Evolutionary conservation across 208 protist genomes (phyloP), one percentile per base, ranked within the genome.

Genomic region (Trypanosomatidae sp.): DNA sequence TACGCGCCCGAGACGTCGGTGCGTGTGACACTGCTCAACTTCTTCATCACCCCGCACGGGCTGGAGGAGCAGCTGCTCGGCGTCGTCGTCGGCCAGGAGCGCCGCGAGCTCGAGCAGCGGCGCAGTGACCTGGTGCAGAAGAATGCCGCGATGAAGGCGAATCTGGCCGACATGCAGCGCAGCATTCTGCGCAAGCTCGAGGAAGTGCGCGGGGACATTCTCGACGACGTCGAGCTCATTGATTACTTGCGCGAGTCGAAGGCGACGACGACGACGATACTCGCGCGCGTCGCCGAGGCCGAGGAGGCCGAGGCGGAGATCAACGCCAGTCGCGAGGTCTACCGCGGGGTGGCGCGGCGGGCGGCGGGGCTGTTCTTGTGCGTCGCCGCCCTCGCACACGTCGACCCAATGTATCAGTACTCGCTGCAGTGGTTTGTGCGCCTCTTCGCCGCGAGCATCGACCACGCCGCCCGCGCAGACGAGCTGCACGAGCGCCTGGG

Each of bases 1-100:
- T 98, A 98, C 67, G 90, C 86, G 16, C 97, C 97, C 2, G 97
- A 99, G 63, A 65, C 92, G 11, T 88, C 87, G 66, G 94, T 97
- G 55, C 98, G 98, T 42, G 95, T 99, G 33, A 98, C 94, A 38
- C 67, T 99, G 47, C 71, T 99, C 35, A 99, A 99, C 73, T 99
- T 99, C 66, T 98, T 97, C 61, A 97, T 98, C 61, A 98, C 97
- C 15, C 92, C 83, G 30, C 71, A 80, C 18, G 97, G 97, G 11
- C 58, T 99, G n/a, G 92, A 98, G 57, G 97, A 99, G 48, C 97
- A 99, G 73, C 62, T 99, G 37, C 82, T 99, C 13, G 96, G 87
- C 24, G 81, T 96, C 6, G 89, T 98, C 6, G 97, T 99, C 0
- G 94, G 89, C 13, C 92, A 98, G 56, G 96, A 99, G 75, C 73